phyloP scores from a whole-genome alignment of 805 yeast genomes.

The Nakazawaea pomicola region DNA sequence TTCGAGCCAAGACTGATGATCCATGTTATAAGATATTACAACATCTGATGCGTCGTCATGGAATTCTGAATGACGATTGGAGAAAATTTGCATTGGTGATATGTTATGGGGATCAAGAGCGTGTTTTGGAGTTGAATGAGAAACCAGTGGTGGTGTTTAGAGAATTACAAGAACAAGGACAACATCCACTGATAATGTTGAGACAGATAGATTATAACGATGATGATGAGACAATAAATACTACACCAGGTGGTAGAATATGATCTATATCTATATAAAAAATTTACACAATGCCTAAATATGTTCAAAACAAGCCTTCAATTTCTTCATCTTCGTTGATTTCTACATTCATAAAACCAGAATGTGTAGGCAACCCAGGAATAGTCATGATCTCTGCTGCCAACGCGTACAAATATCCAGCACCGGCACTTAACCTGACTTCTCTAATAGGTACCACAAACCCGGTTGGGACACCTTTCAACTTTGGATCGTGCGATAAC shows the following conservation, averaged over 20 bases:
- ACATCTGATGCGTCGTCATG: constrained; percentile 84
- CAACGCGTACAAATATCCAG: constrained; percentile 78
- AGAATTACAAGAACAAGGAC: constrained; percentile 78
- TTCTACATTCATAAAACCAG: constrained; percentile 85
- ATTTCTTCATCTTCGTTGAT: constrained; percentile 76
- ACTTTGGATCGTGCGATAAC: constrained; percentile 72
- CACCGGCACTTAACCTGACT: constrained; percentile 81
- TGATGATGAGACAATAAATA: constrained; percentile 19
- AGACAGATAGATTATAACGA: constrained; percentile 62
- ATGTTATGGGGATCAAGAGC: constrained; percentile 86
- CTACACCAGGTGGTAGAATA: constrained; percentile 13
- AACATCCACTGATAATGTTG: constrained; percentile 88
- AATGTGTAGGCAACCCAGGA: constrained; percentile 81
- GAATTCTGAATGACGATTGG: constrained; percentile 76
- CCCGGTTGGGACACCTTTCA: constrained; percentile 81
- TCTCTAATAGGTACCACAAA: constrained; percentile 80
- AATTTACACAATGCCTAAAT: constrained; percentile 1
- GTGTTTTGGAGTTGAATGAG: constrained; percentile 78
- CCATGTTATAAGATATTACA: constrained; percentile 85
- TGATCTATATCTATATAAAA: not conserved
- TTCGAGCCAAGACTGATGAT: constrained; percentile 84
- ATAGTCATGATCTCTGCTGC: constrained; percentile 86
- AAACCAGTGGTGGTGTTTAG: constrained; percentile 83
- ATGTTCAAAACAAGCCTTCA: constrained; percentile 65
- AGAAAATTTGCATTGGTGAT: constrained; percentile 83